Evolutionary conservation across 2,329 filamentous ascomycete genomes (phyloP).

Genomic region (Pseudogymnoascus sp.): DNA sequence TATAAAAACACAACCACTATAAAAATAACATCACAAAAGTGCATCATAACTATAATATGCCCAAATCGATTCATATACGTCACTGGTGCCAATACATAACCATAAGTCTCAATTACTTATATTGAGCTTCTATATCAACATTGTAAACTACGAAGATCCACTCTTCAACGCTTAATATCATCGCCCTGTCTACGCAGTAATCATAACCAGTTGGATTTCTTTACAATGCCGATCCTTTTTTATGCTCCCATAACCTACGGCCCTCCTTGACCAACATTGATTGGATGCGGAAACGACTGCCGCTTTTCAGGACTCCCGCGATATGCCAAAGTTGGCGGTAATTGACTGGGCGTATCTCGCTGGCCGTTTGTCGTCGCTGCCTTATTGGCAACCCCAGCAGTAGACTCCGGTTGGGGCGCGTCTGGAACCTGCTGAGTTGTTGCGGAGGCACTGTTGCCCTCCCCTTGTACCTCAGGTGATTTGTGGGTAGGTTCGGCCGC

Average conservation of each 20-base stretch:
- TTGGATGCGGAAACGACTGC: conserved; percentile 24
- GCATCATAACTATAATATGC: neutral
- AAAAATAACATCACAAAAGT: neutral
- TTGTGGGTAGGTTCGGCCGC: conserved; percentile 28
- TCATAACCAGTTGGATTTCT: neutral
- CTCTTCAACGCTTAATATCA: neutral
- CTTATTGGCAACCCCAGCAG: neutral
- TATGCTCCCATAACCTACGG: conserved; percentile 9
- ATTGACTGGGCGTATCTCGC: neutral
- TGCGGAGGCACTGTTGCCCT: conserved; percentile 19
- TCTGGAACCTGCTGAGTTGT: conserved; percentile 13
- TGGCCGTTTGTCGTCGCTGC: neutral
- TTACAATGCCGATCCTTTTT: neutral
- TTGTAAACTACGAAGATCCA: neutral
- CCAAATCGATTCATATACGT: neutral
- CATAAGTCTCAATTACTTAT: neutral
- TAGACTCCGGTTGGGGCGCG: neutral
- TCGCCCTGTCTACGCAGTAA: neutral
- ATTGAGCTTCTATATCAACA: conserved; percentile 4
- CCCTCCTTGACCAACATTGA: conserved; percentile 21
- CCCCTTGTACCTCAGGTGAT: conserved; percentile 22
- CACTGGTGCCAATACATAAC: neutral
- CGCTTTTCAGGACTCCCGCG: conserved; percentile 51
- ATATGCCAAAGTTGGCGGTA: conserved; percentile 42
- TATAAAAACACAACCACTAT: neutral